These are phyloP conservation scores for Candida ipomoeae DNA, from an alignment of 805 yeast genomes.

Conservation along the genomic window DNA sequence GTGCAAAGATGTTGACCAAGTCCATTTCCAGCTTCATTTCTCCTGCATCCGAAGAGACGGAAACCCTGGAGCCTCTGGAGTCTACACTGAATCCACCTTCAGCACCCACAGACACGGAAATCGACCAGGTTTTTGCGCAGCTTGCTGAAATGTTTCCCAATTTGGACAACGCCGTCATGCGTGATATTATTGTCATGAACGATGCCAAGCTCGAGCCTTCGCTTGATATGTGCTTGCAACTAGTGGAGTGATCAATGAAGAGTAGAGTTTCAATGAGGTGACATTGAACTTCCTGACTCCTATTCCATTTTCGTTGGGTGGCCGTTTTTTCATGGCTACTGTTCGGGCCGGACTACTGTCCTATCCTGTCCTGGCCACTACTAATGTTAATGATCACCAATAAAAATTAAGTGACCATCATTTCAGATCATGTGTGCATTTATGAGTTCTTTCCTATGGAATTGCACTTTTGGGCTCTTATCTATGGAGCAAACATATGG, in stretches of 20 bases:
- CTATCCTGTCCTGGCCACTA: no score
- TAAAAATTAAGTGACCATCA: no score
- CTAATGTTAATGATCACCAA: no score
- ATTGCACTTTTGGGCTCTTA: no score
- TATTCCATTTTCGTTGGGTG: no score
- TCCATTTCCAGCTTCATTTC: conserved; percentile 42
- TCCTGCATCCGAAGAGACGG: conserved; percentile 29
- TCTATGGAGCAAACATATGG: no score
- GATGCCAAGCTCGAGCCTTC: conserved; percentile 66
- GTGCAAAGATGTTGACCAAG: conserved; percentile 50
- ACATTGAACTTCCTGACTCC: no score
- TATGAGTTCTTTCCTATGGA: no score
- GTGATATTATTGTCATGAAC: conserved; percentile 65
- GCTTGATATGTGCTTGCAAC: conserved; percentile 55
- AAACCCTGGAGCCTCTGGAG: neutral
- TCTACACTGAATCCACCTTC: conserved; percentile 2
- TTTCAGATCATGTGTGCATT: no score
- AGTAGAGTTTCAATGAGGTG: no score
- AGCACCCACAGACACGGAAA: neutral
- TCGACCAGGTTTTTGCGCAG: conserved; percentile 36
- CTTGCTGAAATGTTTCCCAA: conserved; percentile 71
- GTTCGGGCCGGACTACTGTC: no score
- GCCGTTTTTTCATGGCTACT: no score
- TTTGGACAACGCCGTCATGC: conserved; percentile 62
- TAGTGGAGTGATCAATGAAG: conserved; percentile 14